These are phyloP conservation scores for Puccinellia tenuiflora DNA, from an alignment of 176 grass and related monocot genomes.

Conservation along the genomic window DNA sequence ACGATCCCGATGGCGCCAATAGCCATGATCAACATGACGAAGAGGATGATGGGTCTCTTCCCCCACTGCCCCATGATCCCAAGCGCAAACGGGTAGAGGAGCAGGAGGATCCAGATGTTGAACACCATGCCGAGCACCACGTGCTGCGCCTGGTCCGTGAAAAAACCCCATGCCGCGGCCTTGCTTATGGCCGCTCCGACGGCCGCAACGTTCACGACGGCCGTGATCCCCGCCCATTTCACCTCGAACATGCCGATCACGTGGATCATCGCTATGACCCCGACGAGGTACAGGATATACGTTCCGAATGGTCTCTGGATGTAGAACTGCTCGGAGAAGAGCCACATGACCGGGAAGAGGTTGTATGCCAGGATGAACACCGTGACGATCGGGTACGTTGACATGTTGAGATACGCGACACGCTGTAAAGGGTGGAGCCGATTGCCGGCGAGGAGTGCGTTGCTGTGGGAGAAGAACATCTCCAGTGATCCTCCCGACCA, in stretches of 20 bases:
- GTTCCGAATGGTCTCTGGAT: constrained; percentile 37
- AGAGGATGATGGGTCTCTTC: constrained; percentile 21
- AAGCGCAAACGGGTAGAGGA: constrained; percentile 44
- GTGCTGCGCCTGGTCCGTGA: constrained; percentile 14
- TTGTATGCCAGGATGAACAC: constrained; percentile 44
- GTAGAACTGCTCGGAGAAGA: constrained; percentile 34
- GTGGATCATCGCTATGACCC: constrained; percentile 28
- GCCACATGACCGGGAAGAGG: constrained; percentile 44
- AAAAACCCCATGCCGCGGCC: constrained; percentile 4
- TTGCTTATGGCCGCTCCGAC: constrained; percentile 31
- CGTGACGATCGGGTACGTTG: constrained; percentile 36
- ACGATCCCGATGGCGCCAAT: neutral
- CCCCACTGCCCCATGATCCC: constrained; percentile 43
- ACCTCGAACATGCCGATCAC: constrained; percentile 45
- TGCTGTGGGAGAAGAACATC: constrained; percentile 57
- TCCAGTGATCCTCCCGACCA: constrained; percentile 37
- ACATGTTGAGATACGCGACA: constrained; percentile 44
- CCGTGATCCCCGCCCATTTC: constrained; percentile 33
- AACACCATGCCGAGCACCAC: constrained; percentile 34
- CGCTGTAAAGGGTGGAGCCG: constrained; percentile 31
- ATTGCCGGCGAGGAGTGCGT: constrained; percentile 17
- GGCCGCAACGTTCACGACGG: constrained; percentile 18
- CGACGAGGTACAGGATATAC: constrained; percentile 24
- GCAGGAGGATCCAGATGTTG: constrained; percentile 45
- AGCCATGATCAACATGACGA: constrained; percentile 6